Evolutionary conservation across 1,284 basidiomycete species (phyloP).

Genomic region (Ganoderma lucidum): DNA sequence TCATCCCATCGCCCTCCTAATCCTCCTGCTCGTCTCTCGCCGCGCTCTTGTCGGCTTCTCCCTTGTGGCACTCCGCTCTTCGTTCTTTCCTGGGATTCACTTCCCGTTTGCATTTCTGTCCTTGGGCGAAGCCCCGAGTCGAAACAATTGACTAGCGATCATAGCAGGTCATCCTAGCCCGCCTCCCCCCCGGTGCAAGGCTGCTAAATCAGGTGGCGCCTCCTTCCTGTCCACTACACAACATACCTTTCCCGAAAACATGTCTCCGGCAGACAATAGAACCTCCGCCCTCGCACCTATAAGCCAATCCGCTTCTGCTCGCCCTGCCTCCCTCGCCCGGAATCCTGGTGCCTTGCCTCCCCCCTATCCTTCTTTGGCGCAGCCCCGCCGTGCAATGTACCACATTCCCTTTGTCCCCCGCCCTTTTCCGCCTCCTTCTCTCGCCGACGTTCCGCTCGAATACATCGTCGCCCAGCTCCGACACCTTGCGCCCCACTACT

Average conservation of each 20-base stretch:
- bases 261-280: slow-evolving; percentile 37
- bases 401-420: slow-evolving; percentile 57
- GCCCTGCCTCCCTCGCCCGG: slow-evolving; percentile 28
- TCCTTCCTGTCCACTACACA: slow-evolving; percentile 23
- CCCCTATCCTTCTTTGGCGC: slow-evolving; percentile 33
- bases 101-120: slow-evolving; percentile 28
- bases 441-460: slow-evolving; percentile 69
- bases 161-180: slow-evolving; percentile 29
- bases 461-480: slow-evolving; percentile 76
- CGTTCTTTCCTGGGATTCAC: slow-evolving; percentile 20
- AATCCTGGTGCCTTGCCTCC: slow-evolving; percentile 28
- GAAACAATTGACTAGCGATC: slow-evolving; percentile 33
- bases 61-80: slow-evolving; percentile 20
- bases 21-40: slow-evolving; percentile 19
- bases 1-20: slow-evolving; percentile 19
- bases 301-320: slow-evolving; percentile 30
- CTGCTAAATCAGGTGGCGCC: slow-evolving; percentile 32
- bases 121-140: slow-evolving; percentile 33
- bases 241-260: slow-evolving; percentile 32
- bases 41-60: slow-evolving; percentile 18
- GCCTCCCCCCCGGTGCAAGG: slow-evolving; percentile 31
- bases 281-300: slow-evolving; percentile 29
- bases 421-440: slow-evolving; percentile 67
- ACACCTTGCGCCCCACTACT: slow-evolving; percentile 69
- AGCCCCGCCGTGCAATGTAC: slow-evolving; percentile 41